These are phyloP conservation scores for Globisporangium radiosum DNA, from an alignment of 352 stramenopile genomes.

Conservation along the genomic window DNA sequence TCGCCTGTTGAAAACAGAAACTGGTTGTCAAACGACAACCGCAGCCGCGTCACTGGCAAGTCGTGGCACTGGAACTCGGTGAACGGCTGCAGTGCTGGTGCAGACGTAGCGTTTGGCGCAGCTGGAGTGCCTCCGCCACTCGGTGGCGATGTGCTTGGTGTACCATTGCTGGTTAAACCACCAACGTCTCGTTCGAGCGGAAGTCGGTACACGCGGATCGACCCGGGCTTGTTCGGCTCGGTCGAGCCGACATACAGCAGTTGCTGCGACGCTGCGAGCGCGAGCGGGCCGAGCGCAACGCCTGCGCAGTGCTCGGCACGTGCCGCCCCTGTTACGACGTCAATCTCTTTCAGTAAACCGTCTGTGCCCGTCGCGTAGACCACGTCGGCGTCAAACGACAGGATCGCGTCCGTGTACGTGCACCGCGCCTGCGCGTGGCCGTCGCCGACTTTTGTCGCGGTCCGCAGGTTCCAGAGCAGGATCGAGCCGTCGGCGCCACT, in stretches of 20 bases:
- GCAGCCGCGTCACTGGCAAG: slow-evolving; percentile 60
- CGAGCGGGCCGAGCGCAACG: slow-evolving; percentile 65
- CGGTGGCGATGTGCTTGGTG: slow-evolving; percentile 6
- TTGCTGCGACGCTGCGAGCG: slow-evolving; percentile 80
- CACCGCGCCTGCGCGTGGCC: slow-evolving; percentile 72
- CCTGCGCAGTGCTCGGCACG: slow-evolving; percentile 55
- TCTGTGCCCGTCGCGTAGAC: slow-evolving; percentile 90
- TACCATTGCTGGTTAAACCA: neutral
- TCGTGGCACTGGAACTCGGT: slow-evolving; percentile 79
- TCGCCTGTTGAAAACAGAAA: slow-evolving; percentile 91
- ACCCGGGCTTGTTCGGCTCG: slow-evolving; percentile 63
- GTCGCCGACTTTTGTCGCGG: slow-evolving; percentile 67
- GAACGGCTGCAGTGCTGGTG: slow-evolving; percentile 21
- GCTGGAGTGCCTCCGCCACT: slow-evolving; percentile 14
- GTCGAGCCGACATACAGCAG: slow-evolving; percentile 85
- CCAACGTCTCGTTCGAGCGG: slow-evolving; percentile 52
- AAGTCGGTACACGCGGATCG: slow-evolving; percentile 64
- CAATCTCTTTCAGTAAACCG: slow-evolving; percentile 85
- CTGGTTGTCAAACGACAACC: slow-evolving; percentile 86
- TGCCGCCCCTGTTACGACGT: slow-evolving; percentile 57
- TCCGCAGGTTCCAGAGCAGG: slow-evolving; percentile 70
- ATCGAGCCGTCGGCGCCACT: slow-evolving; percentile 74
- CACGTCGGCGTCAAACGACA: slow-evolving; percentile 56
- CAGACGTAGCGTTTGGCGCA: slow-evolving; percentile 5
- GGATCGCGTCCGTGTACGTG: slow-evolving; percentile 57